These are phyloP conservation scores for Plasmodium relictum DNA, from an alignment of 169 alveolate species.

Conservation along the genomic window DNA sequence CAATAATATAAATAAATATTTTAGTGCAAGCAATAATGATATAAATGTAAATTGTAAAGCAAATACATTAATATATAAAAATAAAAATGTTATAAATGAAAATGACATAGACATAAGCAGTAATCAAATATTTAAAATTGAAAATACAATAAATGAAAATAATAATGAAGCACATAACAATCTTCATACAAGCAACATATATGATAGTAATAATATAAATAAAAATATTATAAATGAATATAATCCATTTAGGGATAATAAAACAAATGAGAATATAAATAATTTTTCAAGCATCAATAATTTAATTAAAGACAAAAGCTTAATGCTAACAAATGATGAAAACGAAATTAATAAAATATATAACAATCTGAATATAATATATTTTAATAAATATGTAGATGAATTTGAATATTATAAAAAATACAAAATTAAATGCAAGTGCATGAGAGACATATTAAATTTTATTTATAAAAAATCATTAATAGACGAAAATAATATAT, in stretches of 20 bases:
- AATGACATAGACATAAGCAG: neutral
- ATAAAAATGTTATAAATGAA: neutral
- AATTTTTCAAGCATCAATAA: neutral
- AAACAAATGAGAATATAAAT: neutral
- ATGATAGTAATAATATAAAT: neutral
- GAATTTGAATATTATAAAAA: conserved; percentile 65
- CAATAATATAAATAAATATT: neutral
- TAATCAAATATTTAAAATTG: neutral
- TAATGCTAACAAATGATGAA: conserved; percentile 38
- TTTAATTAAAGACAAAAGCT: neutral
- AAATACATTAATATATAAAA: neutral
- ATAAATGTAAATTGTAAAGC: neutral
- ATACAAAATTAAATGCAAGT: conserved; percentile 48
- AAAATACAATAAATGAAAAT: neutral
- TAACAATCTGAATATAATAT: conserved; percentile 54
- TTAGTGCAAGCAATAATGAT: neutral
- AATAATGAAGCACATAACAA: neutral
- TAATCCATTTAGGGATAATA: neutral
- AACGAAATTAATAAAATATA: conserved; percentile 43
- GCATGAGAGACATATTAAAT: conserved; percentile 47
- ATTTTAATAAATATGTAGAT: conserved; percentile 62
- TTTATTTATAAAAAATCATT: conserved; percentile 52
- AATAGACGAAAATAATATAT: conserved; percentile 37
- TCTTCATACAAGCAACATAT: neutral
- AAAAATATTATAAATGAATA: neutral